Evolutionary conservation across 768 basidiomycete species (phyloP).

Genomic region (Tulasnella sp.): DNA sequence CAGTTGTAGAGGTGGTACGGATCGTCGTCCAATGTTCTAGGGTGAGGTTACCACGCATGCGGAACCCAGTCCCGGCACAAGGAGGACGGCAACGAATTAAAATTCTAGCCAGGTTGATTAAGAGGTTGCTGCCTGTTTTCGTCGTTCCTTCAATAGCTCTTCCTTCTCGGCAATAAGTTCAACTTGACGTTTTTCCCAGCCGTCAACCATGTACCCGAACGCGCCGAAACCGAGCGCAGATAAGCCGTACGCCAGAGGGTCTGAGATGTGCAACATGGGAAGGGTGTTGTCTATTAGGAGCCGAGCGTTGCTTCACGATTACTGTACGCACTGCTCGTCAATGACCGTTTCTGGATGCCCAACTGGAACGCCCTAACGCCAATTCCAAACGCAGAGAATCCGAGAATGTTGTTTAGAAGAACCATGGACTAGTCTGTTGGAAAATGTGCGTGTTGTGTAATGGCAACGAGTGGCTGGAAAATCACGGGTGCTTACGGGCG

Average conservation of each 20-base stretch:
- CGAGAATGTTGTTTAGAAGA: constrained; percentile 5
- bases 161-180: constrained; percentile 13
- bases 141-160: neutral
- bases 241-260: neutral
- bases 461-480: neutral
- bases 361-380: constrained; percentile 8
- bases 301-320: too few species aligned
- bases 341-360: constrained; percentile 1
- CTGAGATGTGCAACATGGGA: neutral
- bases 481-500: neutral
- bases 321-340: neutral
- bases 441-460: neutral
- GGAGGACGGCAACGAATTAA: too few species aligned
- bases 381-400: constrained; percentile 5
- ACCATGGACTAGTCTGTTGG: neutral
- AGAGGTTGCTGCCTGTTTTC: constrained; percentile 1
- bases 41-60: too few species aligned
- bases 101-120: neutral
- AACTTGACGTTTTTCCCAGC: constrained; percentile 2
- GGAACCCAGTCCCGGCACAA: too few species aligned
- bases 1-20: too few species aligned
- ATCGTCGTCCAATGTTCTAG: too few species aligned
- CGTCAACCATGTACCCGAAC: constrained; percentile 8
- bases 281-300: neutral
- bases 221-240: constrained; percentile 7